Evolutionary conservation across 2,329 filamentous ascomycete genomes (phyloP), one percentile per base, ranked within the genome.

Genomic region (Diaporthe helianthi): DNA sequence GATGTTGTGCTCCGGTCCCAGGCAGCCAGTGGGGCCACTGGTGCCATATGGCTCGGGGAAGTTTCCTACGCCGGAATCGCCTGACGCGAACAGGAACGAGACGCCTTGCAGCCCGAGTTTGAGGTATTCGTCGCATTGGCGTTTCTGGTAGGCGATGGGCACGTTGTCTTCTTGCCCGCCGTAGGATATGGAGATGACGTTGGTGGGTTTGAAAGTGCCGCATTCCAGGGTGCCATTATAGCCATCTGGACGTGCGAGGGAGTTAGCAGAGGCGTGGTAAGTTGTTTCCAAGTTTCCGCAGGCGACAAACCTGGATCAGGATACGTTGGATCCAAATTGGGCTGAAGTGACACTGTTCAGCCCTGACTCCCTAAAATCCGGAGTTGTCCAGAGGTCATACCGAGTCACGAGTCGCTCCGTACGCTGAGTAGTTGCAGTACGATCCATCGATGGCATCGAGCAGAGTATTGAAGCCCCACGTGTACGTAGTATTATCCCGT

Each of bases 131-230:
- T 79, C 77, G 76, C 84, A 85, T 74, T 84, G 83, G 19, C 82
- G 80, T 72, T 84, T 79, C 73, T 87, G 84, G 77, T 90, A 90
- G 71, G 78, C 78, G 12, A 81, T 77, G 0, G 87, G 86, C 24
- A 89, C 79, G 22, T 84, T 83, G 9, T 78, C 77, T 76, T 90
- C 87, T 51, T 83, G 80, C 46, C 84, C 83, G 63, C 86, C 86
- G 74, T 88, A 88, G 4, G 83, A 86, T 71, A 89, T 84, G 49
- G 82, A 84, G 71, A 88, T 82, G 13, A 88, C 86, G 72, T 87
- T 86, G 13, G 86, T 86, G 1, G 86, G 84, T 73, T 83, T 80
- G 78, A 76, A 78, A 15, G 74, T 73, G 55, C 77, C 78, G 71
- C 76, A 80, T 71, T 77, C 75, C 22, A 79, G 76, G 60, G 75